A percentile compares a stretch with the other conserved stretches of the same genome.
phyloP scores from a whole-genome alignment of 164 flowering plant species.

The Tetracentron sinense region DNA sequence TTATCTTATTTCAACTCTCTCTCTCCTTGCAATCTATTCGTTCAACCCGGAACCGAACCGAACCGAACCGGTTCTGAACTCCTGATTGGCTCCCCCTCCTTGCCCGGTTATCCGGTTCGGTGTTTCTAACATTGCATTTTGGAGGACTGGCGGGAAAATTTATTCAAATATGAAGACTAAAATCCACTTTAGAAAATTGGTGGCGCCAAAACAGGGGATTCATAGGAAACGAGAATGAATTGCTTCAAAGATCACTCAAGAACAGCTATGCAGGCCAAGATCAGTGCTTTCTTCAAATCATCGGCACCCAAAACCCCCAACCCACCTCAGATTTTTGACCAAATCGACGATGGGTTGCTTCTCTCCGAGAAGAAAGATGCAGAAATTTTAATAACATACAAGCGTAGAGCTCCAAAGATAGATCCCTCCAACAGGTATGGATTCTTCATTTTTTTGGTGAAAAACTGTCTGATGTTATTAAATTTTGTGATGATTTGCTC shows the following conservation, averaged over 20 bases:
- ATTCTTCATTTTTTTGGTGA: background rate
- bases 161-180: too few relatives aligned
- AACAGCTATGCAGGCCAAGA: constrained; percentile 55
- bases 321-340: constrained; percentile 9
- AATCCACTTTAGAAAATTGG: too few relatives aligned
- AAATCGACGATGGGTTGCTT: constrained; percentile 7
- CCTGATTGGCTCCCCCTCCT: too few relatives aligned
- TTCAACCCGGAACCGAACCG: too few relatives aligned
- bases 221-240: too few relatives aligned
- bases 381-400: constrained; percentile 37
- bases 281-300: constrained; percentile 57
- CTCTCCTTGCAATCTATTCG: too few relatives aligned
- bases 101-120: too few relatives aligned
- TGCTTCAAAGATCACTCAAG: background rate
- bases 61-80: too few relatives aligned
- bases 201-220: too few relatives aligned
- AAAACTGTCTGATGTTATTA: background rate
- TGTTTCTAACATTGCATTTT: too few relatives aligned
- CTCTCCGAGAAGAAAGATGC: constrained; percentile 20
- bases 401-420: constrained; percentile 28
- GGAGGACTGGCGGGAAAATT: too few relatives aligned
- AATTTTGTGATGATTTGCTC: background rate
- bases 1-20: too few relatives aligned
- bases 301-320: constrained; percentile 9
- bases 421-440: constrained; percentile 14